phyloP scores from a whole-genome alignment of 371 early-diverging fungal species.

The Thermomucor indicae-seudaticae region DNA sequence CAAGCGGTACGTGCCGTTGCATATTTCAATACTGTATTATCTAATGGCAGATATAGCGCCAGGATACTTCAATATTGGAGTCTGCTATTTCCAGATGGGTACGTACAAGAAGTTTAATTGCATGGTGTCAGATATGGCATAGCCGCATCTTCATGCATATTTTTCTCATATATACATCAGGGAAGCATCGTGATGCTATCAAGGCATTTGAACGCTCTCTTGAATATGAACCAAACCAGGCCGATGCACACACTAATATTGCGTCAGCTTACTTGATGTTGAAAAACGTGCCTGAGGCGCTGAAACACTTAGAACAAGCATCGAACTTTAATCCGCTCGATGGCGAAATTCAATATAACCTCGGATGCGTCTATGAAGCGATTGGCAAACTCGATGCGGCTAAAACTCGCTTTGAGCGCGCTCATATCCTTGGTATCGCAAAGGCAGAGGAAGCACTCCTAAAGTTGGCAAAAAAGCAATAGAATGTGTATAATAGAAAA shows the following conservation, averaged over 20 bases:
- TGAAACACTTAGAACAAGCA: conserved; percentile 68
- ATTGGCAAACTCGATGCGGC: conserved; percentile 65
- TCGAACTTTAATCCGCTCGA: conserved; percentile 67
- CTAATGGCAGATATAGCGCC: conserved; percentile 32
- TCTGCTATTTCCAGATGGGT: conserved; percentile 71
- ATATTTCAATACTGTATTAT: neutral
- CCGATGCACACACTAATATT: conserved; percentile 82
- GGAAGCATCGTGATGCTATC: conserved; percentile 58
- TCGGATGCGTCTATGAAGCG: conserved; percentile 74
- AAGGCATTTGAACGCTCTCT: conserved; percentile 67
- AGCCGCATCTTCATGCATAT: neutral
- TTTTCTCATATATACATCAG: conserved; percentile 2
- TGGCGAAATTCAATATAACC: conserved; percentile 75
- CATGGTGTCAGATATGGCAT: neutral
- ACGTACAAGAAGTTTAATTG: conserved; percentile 7
- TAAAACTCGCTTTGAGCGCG: conserved; percentile 61
- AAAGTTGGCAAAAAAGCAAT: conserved; percentile 28
- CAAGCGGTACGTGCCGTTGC: conserved; percentile 21
- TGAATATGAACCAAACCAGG: conserved; percentile 56
- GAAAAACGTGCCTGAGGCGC: conserved; percentile 57
- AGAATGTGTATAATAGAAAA: too few species aligned
- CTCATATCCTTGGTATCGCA: conserved; percentile 57
- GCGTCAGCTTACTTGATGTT: conserved; percentile 73
- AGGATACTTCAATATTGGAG: conserved; percentile 77
- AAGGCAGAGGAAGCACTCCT: conserved; percentile 43